Evolutionary conservation across 2,329 filamentous ascomycete species (phyloP), one percentile per base, ranked within the genome.

Genomic region (Tolypocladium nubicola): DNA sequence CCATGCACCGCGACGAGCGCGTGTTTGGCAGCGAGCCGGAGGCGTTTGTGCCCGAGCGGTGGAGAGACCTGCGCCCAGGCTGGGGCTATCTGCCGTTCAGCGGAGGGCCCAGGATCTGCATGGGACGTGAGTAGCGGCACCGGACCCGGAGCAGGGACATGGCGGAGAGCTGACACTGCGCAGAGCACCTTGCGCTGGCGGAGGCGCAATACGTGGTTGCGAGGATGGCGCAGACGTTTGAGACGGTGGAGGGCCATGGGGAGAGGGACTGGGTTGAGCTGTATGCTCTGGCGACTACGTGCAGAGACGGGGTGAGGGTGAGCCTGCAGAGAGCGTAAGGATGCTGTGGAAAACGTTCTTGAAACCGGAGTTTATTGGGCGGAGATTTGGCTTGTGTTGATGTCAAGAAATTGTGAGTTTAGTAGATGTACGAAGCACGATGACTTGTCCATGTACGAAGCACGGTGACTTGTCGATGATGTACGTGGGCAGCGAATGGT

Each of bases 1-100:
- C 69, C 7, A 72, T 76, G 68, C 73, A 76, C 56, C 66, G 73
- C 6, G 61, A 69, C 16, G 61, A 63, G 19, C 64, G 67, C n/a
- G 63, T 75, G 37, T 77, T 68, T 59, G 75, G 73, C 4, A 57
- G 61, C 1, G 68, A 73, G 39, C 65, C 70, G 2, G 66, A 73
- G 16, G 68, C 72, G 19, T 76, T 75, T 60, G 66, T 65, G 14
- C 75, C 75, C 0, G 74, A 76, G 58, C 60, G 75, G 49, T 77
- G 75, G 75, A 67, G 68, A n/a, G 64, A 65, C 3, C 57, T 71
- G 2, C 63, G 69, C 16, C 70, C 73, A 10, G 68, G 72, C 3
- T 78, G 75, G 75, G 70, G 68, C 13, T 78, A 72, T 56, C 59
- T 77, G 13, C 75, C 75, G 2, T 79, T 78, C 61, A 77, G 74